Evolutionary conservation across 371 early-diverging fungal genomes (phyloP), one percentile per base, ranked within the genome.

Genomic region (Lichtheimia ornata): DNA sequence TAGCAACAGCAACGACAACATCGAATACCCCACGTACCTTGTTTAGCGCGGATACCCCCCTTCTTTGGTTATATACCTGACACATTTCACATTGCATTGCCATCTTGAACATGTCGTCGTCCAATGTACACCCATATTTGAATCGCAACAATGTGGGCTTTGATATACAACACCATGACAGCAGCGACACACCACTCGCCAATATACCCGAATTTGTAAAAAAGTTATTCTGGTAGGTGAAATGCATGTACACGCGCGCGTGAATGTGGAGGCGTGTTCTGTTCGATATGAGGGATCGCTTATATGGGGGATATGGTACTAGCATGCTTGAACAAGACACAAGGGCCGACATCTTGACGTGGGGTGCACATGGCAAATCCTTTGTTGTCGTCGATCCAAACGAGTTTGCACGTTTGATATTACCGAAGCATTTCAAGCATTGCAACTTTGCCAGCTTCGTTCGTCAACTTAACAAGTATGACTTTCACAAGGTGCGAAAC

Each of bases 401-500:
- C 59, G 88, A 84, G 42, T 94, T 93, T 72, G 82, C 85, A n/a
- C 81, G 82, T 63, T 68, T 74, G 28, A 86, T 96, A 47, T 78
- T 97, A 15, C 92, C 94, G 18, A 82, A 82, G 51, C 90, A 93
- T 67, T 96, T 96, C 71, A 95, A 94, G 66, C 96, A 96, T 77
- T 92, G 88, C 65, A 96, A 97, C 65, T 91, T 96, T 72, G 87
- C 92, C 25, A 90, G 90, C 56, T 96, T 97, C 79, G 93, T 96
- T 15, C 85, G 98, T 15, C 98, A 97, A 72, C 83, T 97, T 14
- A 97, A 97, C 79, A 97, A 93, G 76, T 97, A 97, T 66, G 77
- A 77, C 56, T 96, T 97, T 74, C 93, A 95, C 75, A 95, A 94
- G 70, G 79, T 94, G 47, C 65, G 82, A 40, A 74, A 73, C 20